Base-by-base conservation (phyloP, 2,329 filamentous ascomycete species). In the Rutstroemia sydowiana region DNA sequence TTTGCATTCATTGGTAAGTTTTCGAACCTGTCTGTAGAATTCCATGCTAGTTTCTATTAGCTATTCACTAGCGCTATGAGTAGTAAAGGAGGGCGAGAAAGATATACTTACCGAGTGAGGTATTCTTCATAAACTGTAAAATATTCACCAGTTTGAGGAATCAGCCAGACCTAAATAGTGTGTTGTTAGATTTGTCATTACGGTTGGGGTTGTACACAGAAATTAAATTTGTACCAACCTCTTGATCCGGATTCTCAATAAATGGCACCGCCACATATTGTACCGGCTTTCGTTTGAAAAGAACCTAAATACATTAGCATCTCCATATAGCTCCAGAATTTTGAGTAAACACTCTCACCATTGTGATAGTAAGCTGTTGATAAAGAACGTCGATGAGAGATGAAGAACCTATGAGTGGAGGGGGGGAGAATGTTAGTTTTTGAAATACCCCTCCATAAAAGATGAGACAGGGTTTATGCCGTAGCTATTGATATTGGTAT, bases 261-360 rank as follows among this genome's bases (percentile, higher is more conserved):
- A 79, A 74, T 20, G 87, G 85, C 44, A 78, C 76, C 45, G 86
- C 78, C 60, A 91, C 75, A 67, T 89, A 87, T 71, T 88, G 84
- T 66, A 97, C 90, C 52, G 91, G 91, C 72, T 97, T 97, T 64
- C 93, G 83, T 75, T 97, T 97, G 71, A 88, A 96, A 59, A 95
- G 79, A 62, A 98, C 92, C 92, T 97, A 48, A 9, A 28, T 36
- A 10, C 5, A 28, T 61, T 47, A 55, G 50, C 55, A 56, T 42
- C 37, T 26, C 46, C 36, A 28, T 48, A 9, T 14, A 14, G 20
- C n/a, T 30, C 4, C 21, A 28, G 28, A 14, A 28, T 43, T 46
- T 41, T 21, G 5, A 26, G 28, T 42, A 32, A 34, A 16, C n/a
- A 14, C 16, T 32, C 53, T 31, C 55, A 65, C 64, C 64, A 66